phyloP scores from a whole-genome alignment of 2,329 filamentous ascomycete genomes.

The Chlorencoelia australis region DNA sequence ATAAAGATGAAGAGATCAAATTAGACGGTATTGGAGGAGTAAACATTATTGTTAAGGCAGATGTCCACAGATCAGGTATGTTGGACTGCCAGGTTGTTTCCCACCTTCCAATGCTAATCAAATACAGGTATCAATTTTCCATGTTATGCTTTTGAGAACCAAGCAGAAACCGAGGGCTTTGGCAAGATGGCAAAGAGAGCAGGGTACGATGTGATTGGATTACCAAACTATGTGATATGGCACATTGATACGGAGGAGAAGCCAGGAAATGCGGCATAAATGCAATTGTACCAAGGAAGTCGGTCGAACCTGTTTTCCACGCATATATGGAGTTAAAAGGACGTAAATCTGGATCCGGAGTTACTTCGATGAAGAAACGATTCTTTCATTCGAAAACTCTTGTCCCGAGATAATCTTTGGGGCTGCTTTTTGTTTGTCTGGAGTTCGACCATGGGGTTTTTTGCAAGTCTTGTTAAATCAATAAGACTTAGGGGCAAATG shows the following conservation, averaged over 20 bases:
- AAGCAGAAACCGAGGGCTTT: conserved; percentile 97
- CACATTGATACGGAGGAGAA: conserved; percentile 97
- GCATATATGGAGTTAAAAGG: conserved; percentile 26
- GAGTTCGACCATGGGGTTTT: conserved; percentile 16
- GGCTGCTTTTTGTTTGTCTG: no score
- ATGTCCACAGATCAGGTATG: conserved; percentile 87
- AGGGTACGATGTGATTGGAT: conserved; percentile 81
- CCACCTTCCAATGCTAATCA: conserved; percentile 17
- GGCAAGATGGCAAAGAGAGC: conserved; percentile 97
- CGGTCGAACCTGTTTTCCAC: conserved; percentile 21
- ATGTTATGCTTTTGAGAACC: conserved; percentile 93
- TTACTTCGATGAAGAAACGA: conserved; percentile 13
- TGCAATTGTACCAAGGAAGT: conserved; percentile 15
- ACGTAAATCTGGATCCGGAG: conserved; percentile 11
- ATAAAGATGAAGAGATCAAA: conserved; percentile 86
- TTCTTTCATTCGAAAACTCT: conserved; percentile 15
- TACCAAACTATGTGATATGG: conserved; percentile 98
- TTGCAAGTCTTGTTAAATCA: conserved; percentile 8
- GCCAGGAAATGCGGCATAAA: conserved; percentile 52
- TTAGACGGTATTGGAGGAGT: conserved; percentile 96
- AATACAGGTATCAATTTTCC: conserved; percentile 87
- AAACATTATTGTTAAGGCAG: conserved; percentile 94
- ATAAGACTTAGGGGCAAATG: no score
- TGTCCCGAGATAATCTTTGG: conserved; percentile 15
- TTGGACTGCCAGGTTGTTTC: conserved; percentile 7